Conservation (phyloP, 1,139 yeast species). For the Suhomyces chickasaworum region DNA sequence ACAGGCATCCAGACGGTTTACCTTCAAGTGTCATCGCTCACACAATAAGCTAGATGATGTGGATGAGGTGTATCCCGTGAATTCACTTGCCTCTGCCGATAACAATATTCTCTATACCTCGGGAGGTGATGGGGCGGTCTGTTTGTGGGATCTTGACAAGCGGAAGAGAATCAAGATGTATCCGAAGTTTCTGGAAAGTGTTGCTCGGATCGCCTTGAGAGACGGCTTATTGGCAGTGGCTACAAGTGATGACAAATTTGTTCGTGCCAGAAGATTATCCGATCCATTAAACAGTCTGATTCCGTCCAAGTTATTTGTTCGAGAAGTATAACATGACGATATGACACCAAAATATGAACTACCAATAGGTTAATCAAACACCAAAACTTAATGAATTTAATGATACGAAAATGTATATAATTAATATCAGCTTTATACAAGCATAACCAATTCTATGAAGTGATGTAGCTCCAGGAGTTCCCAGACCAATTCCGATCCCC, state of each 20-base stretch:
- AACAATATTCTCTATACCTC: constrained; percentile 59
- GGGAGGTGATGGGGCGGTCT: constrained; percentile 77
- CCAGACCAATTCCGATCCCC: too few species aligned
- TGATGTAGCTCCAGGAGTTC: too few species aligned
- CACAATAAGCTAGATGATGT: constrained; percentile 43
- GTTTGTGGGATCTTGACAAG: constrained; percentile 73
- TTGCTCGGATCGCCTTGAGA: constrained; percentile 51
- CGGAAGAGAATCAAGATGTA: constrained; percentile 64
- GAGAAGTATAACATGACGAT: constrained; percentile 3
- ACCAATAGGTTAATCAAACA: too few species aligned
- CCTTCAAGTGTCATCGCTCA: constrained; percentile 80
- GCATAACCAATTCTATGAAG: too few species aligned
- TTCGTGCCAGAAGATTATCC: constrained; percentile 18
- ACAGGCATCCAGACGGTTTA: constrained; percentile 57
- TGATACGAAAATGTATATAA: too few species aligned
- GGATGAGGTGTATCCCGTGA: constrained; percentile 77
- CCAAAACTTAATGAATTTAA: too few species aligned
- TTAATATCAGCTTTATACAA: too few species aligned
- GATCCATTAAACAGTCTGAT: constrained; percentile 15
- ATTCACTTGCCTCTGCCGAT: constrained; percentile 60
- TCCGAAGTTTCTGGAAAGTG: constrained; percentile 48
- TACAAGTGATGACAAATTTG: constrained; percentile 56
- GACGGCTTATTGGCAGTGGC: constrained; percentile 55
- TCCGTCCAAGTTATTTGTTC: constrained; percentile 18
- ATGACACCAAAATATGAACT: too few species aligned